A percentile compares a stretch with the other conserved stretches of the same genome.
Conservation (phyloP, 1,139 yeast species). For the Magnusiomyces fungicola region DNA sequence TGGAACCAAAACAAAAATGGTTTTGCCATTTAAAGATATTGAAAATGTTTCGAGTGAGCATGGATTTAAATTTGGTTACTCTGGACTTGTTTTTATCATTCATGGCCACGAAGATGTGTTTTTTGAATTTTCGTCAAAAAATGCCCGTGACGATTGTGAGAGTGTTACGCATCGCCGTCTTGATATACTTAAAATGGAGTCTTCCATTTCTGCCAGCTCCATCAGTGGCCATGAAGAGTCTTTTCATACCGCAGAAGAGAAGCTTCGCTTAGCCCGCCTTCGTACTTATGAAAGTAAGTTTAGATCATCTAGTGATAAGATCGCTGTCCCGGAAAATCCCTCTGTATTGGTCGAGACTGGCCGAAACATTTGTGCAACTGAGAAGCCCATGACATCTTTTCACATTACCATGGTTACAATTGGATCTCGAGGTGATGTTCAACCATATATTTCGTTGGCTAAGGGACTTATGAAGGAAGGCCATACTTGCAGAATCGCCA, state of each 20-base stretch:
- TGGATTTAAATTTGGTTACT: slow-evolving; percentile 59
- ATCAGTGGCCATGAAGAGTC: background rate
- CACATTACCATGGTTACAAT: slow-evolving; percentile 72
- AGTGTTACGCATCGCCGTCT: slow-evolving; percentile 44
- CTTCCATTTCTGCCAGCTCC: slow-evolving; percentile 8
- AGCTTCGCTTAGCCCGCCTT: slow-evolving; percentile 26
- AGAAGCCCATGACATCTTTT: slow-evolving; percentile 32
- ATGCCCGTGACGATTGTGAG: slow-evolving; percentile 68
- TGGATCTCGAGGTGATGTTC: slow-evolving; percentile 95
- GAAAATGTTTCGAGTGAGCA: slow-evolving; percentile 60
- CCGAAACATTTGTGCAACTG: background rate
- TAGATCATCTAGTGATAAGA: background rate
- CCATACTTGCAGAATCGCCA: slow-evolving; percentile 74
- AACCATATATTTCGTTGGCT: slow-evolving; percentile 88
- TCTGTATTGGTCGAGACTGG: slow-evolving; percentile 3
- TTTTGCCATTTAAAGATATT: slow-evolving; percentile 67
- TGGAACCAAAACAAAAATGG: slow-evolving; percentile 73
- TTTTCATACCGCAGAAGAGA: slow-evolving; percentile 1
- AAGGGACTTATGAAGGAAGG: slow-evolving; percentile 74
- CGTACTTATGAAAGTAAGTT: slow-evolving; percentile 28
- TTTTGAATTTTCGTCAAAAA: slow-evolving; percentile 64
- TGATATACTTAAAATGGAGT: slow-evolving; percentile 33
- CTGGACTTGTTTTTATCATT: slow-evolving; percentile 59
- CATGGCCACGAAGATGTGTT: slow-evolving; percentile 70
- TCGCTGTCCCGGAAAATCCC: background rate